phyloP scores from a whole-genome alignment of 164 flowering plant species.

The Brasenia schreberi region DNA sequence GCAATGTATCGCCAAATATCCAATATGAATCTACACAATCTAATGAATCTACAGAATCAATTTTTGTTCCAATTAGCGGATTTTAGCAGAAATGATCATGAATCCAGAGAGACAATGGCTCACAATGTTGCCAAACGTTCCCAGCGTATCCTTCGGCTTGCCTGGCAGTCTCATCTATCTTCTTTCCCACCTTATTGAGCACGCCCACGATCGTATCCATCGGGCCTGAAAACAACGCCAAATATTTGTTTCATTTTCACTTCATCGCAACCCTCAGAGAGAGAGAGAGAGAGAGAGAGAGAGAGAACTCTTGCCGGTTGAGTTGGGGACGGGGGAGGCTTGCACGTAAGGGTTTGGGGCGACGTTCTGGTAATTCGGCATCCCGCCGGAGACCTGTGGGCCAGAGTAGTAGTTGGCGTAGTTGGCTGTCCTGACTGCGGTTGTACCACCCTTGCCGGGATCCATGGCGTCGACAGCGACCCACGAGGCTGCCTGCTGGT shows the following conservation, averaged over 20 bases:
- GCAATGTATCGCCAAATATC: no score
- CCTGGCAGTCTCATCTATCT: constrained; percentile 8
- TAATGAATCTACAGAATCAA: no score
- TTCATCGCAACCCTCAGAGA: neutral
- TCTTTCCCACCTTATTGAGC: constrained; percentile 9
- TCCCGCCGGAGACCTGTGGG: neutral
- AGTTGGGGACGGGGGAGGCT: constrained; percentile 6
- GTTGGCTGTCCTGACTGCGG: constrained; percentile 2
- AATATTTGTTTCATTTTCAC: neutral
- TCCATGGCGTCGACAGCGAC: constrained; percentile 6
- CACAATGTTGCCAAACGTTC: constrained; percentile 65
- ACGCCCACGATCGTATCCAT: constrained; percentile 6
- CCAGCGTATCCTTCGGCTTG: constrained; percentile 45
- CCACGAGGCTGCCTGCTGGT: constrained; percentile 9
- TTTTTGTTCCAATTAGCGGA: no score
- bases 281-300: constrained; percentile 1
- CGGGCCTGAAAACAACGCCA: neutral
- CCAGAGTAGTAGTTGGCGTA: constrained; percentile 6
- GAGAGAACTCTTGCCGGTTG: constrained; percentile 7
- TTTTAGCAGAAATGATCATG: neutral
- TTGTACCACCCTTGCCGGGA: neutral
- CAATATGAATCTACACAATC: no score
- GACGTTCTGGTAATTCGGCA: neutral
- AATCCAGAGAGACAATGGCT: constrained; percentile 3
- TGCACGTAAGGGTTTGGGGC: constrained; percentile 8